A percentile compares a stretch with the other conserved stretches of the same genome.
Evolutionary conservation across 352 stramenopile species (phyloP).

Genomic region (Pythium apleroticum): DNA sequence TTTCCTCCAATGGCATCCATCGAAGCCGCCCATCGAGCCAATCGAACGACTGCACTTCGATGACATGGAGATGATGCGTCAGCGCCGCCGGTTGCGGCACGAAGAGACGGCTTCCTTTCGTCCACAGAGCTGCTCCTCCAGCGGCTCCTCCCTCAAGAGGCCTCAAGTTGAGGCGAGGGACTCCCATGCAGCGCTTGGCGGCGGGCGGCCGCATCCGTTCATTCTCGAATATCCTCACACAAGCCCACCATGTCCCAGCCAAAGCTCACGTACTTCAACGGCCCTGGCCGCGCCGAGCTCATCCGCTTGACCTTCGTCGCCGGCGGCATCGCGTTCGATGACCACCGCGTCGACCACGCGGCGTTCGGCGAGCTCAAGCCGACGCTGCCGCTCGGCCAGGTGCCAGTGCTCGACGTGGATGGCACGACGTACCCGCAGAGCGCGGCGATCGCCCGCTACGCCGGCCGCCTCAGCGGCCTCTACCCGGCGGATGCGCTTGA

Average conservation of each 20-base stretch:
- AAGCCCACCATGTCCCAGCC: slow-evolving; percentile 9
- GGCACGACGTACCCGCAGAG: slow-evolving; percentile 53
- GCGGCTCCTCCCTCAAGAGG: too few species aligned
- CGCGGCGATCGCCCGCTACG: slow-evolving; percentile 59
- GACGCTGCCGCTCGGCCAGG: slow-evolving; percentile 47
- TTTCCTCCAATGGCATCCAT: neutral
- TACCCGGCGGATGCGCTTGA: slow-evolving; percentile 55
- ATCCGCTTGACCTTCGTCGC: slow-evolving; percentile 52
- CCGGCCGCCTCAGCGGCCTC: slow-evolving; percentile 49
- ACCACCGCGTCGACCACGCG: slow-evolving; percentile 47
- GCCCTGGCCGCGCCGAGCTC: slow-evolving; percentile 51
- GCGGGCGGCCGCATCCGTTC: neutral
- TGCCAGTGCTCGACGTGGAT: slow-evolving; percentile 53
- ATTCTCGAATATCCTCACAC: slow-evolving; percentile 1
- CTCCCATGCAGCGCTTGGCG: neutral
- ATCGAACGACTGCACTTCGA: neutral
- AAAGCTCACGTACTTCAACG: slow-evolving; percentile 77
- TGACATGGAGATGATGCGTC: neutral
- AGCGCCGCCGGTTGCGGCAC: neutral
- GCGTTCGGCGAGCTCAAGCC: slow-evolving; percentile 56
- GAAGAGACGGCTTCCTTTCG: neutral
- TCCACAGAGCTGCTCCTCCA: neutral
- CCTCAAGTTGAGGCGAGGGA: too few species aligned
- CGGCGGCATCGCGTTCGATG: slow-evolving; percentile 62
- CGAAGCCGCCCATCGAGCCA: neutral